These are phyloP conservation scores for Rubia peregrina DNA, from an alignment of 305 asterid genomes.

Conservation along the genomic window DNA sequence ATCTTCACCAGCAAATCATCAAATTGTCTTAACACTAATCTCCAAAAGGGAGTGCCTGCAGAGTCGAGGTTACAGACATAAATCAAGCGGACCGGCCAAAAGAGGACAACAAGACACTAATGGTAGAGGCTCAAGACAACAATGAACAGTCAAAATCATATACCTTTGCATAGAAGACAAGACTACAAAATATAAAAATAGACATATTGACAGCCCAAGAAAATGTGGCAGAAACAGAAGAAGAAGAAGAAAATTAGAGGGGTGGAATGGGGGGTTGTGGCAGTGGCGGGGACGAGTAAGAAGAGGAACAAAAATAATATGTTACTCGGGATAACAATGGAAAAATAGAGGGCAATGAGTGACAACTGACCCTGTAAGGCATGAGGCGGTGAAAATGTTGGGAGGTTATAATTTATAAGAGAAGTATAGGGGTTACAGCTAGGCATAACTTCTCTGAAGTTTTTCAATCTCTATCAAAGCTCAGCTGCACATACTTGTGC, in stretches of 20 bases:
- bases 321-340: no score
- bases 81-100: background rate
- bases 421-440: background rate
- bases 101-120: background rate
- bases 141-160: background rate
- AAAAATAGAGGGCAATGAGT: background rate
- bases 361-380: background rate
- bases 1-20: constrained; percentile 98
- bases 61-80: constrained; percentile 1
- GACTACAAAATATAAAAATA: background rate
- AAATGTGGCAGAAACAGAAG: background rate
- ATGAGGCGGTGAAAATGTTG: background rate
- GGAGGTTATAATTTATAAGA: background rate
- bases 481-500: background rate
- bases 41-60: constrained; percentile 93
- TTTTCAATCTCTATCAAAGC: no score
- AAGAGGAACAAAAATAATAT: background rate
- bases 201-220: background rate
- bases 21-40: constrained; percentile 88
- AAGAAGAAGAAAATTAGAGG: no score
- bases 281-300: no score
- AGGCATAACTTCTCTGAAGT: background rate
- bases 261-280: no score
- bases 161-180: background rate
- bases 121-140: background rate